Evolutionary conservation across 306 rosid species (phyloP).

Genomic region (Citrullus colocynthis): DNA sequence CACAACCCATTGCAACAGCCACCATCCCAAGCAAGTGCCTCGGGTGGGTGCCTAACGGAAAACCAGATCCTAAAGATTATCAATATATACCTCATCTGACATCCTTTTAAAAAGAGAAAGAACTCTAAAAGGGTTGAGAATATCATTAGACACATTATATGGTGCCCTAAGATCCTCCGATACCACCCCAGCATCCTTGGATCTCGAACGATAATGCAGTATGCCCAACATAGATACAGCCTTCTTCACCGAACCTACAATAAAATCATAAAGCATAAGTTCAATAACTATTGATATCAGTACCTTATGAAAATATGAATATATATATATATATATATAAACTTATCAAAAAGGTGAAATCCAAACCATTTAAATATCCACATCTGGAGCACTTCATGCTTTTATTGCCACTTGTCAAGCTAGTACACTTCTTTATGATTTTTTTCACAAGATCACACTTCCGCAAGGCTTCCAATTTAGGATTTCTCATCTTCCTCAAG

Average conservation of each 20-base stretch:
- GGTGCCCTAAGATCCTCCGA: slow-evolving; percentile 32
- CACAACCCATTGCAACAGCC: neutral
- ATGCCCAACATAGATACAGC: slow-evolving; percentile 25
- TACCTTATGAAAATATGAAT: neutral
- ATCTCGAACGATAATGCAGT: slow-evolving; percentile 46
- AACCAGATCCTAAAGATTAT: neutral
- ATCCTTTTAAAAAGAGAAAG: slow-evolving; percentile 56
- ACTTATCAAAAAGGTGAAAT: slow-evolving; percentile 2
- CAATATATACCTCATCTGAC: slow-evolving; percentile 46
- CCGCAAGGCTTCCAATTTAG: slow-evolving; percentile 36
- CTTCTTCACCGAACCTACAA: slow-evolving; percentile 66
- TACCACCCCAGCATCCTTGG: slow-evolving; percentile 29
- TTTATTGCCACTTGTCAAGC: slow-evolving; percentile 26
- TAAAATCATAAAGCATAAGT: neutral
- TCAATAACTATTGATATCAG: neutral
- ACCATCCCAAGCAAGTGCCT: neutral
- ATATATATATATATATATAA: too few relatives aligned
- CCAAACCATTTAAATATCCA: slow-evolving; percentile 60
- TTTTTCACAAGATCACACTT: slow-evolving; percentile 35
- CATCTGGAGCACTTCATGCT: slow-evolving; percentile 49
- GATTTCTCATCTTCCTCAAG: slow-evolving; percentile 56
- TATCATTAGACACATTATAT: slow-evolving; percentile 18
- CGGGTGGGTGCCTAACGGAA: neutral
- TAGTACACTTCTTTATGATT: slow-evolving; percentile 35
- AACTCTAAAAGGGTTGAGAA: slow-evolving; percentile 43